Evolutionary conservation across 2,329 filamentous ascomycete genomes (phyloP).

Genomic region (Pyricularia sp.): DNA sequence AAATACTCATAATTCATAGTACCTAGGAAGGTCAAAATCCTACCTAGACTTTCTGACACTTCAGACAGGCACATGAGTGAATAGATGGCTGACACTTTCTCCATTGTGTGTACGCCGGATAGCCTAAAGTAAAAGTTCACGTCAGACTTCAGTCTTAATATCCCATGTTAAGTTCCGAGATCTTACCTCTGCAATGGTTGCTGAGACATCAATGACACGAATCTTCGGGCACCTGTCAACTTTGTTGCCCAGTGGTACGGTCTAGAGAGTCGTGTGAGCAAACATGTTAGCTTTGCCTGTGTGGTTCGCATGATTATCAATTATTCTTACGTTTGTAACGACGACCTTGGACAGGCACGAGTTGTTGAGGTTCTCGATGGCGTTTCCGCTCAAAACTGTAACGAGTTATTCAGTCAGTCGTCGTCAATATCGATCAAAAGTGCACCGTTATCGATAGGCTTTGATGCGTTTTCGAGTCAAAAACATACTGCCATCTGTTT

Average conservation of each 20-base stretch:
- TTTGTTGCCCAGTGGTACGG: conserved; percentile 67
- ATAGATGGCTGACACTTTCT: conserved; percentile 50
- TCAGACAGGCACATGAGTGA: conserved; percentile 49
- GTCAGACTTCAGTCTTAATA: conserved; percentile 1
- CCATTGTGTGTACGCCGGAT: conserved; percentile 58
- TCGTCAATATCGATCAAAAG: neutral
- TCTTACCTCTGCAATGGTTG: conserved; percentile 51
- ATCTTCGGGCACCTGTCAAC: conserved; percentile 62
- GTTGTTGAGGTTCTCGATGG: conserved; percentile 73
- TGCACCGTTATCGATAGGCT: neutral
- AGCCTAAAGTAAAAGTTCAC: conserved; percentile 26
- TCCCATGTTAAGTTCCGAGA: neutral
- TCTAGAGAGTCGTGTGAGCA: conserved; percentile 21
- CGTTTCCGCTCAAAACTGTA: conserved; percentile 62
- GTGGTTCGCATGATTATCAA: neutral
- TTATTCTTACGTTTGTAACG: conserved; percentile 52
- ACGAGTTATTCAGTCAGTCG: conserved; percentile 46
- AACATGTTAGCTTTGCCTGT: neutral
- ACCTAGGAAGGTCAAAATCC: neutral
- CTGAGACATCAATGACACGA: conserved; percentile 83
- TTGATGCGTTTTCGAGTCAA: neutral
- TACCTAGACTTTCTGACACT: neutral
- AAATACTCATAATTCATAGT: neutral
- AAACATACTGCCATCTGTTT: conserved; percentile 5
- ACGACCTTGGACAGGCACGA: conserved; percentile 67